Conservation (phyloP, 1,139 yeast species). For the Candida glucosophila region DNA sequence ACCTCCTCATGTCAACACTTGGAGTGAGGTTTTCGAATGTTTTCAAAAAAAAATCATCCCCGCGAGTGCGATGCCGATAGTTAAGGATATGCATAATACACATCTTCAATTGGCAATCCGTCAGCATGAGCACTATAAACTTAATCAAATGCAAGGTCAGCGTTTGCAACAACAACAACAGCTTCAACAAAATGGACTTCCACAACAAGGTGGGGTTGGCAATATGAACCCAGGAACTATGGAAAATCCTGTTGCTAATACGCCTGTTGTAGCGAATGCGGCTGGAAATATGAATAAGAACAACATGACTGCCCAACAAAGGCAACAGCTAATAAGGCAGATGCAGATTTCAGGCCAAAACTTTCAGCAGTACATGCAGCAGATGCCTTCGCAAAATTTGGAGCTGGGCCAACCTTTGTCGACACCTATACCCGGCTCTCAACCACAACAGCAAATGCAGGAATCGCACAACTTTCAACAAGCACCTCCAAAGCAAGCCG, state of each 20-base stretch:
- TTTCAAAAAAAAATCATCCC: slow-evolving; percentile 53
- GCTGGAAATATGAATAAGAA: slow-evolving; percentile 3
- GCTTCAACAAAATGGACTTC: slow-evolving; percentile 10
- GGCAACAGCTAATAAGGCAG: slow-evolving; percentile 3
- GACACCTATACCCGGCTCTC: slow-evolving; percentile 29
- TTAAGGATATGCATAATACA: slow-evolving; percentile 53
- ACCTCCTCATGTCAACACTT: slow-evolving; percentile 76
- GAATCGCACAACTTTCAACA: too few relatives aligned
- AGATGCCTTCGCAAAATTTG: too few relatives aligned
- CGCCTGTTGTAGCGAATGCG: slow-evolving; percentile 4
- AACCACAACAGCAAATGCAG: slow-evolving; percentile 17
- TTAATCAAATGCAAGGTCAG: slow-evolving; percentile 11
- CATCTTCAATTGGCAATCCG: slow-evolving; percentile 36
- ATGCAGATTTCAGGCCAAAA: slow-evolving; percentile 26
- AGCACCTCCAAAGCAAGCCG: slow-evolving; percentile 6
- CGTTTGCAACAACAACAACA: slow-evolving; percentile 11
- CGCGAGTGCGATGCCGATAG: slow-evolving; percentile 42
- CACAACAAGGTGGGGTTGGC: slow-evolving; percentile 8
- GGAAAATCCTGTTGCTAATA: slow-evolving; percentile 5
- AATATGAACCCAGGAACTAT: slow-evolving; percentile 2
- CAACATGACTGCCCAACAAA: slow-evolving; percentile 5
- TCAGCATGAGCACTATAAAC: slow-evolving; percentile 24
- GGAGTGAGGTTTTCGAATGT: slow-evolving; percentile 74
- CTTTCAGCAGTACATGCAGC: slow-evolving; percentile 22
- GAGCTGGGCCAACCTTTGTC: too few relatives aligned